phyloP scores from a whole-genome alignment of 2,329 filamentous ascomycete species.

The Colletotrichum simmondsii region DNA sequence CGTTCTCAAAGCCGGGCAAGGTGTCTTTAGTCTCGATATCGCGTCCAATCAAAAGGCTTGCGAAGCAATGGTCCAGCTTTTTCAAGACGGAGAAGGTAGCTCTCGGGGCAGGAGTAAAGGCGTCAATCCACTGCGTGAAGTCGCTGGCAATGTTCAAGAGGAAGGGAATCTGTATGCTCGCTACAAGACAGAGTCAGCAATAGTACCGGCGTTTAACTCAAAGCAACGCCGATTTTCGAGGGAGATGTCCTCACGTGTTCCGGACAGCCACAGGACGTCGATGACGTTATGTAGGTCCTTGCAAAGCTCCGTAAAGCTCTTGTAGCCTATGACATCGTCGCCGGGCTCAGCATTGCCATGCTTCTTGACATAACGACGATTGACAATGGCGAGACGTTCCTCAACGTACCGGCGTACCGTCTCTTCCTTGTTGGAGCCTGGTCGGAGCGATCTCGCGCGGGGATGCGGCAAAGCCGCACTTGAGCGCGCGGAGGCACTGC shows the following conservation, averaged over 20 bases:
- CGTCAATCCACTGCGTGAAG: slow-evolving; percentile 76
- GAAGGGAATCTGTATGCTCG: slow-evolving; percentile 84
- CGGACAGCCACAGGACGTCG: slow-evolving; percentile 87
- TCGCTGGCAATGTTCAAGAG: slow-evolving; percentile 82
- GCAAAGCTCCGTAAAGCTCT: slow-evolving; percentile 75
- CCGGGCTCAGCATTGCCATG: slow-evolving; percentile 56
- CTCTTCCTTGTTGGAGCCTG: slow-evolving; percentile 70
- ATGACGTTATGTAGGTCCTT: slow-evolving; percentile 79
- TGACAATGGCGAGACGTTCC: slow-evolving; percentile 62
- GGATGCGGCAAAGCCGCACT: slow-evolving; percentile 62
- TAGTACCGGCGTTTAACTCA: too few species aligned
- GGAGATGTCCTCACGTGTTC: slow-evolving; percentile 73
- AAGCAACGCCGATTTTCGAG: neutral
- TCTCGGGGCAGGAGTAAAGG: slow-evolving; percentile 76
- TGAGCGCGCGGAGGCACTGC: slow-evolving; percentile 54
- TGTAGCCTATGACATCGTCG: slow-evolving; percentile 64
- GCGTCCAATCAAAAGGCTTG: slow-evolving; percentile 75
- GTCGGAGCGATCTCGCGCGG: slow-evolving; percentile 60
- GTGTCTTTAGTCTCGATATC: slow-evolving; percentile 73
- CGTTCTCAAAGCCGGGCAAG: slow-evolving; percentile 77
- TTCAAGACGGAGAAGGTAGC: slow-evolving; percentile 76
- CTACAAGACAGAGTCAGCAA: slow-evolving; percentile 52
- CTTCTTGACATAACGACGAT: slow-evolving; percentile 71
- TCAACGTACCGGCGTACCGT: slow-evolving; percentile 68
- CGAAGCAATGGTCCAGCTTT: slow-evolving; percentile 87